phyloP scores from a whole-genome alignment of 768 basidiomycete genomes.

The Hygrophorus pudorinus region DNA sequence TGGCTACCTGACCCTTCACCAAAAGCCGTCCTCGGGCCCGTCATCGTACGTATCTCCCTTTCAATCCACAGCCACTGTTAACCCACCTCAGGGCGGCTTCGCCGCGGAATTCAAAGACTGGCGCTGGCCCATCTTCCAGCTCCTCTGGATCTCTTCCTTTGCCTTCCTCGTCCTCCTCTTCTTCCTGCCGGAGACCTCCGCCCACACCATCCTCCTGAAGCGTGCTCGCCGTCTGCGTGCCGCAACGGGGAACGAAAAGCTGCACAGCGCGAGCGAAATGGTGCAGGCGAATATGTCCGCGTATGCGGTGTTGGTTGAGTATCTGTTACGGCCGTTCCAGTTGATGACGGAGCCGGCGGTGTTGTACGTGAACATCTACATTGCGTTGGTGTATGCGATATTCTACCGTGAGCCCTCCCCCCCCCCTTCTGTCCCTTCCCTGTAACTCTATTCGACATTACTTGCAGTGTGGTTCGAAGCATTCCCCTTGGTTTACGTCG shows the following conservation, averaged over 20 bases:
- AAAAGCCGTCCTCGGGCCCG: constrained; percentile 18
- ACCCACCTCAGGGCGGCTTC: constrained; percentile 19
- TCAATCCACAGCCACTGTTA: background rate
- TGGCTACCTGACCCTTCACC: no score
- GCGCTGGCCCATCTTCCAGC: constrained; percentile 25
- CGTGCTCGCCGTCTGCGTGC: constrained; percentile 21
- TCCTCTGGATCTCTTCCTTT: constrained; percentile 21
- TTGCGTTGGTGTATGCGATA: constrained; percentile 19
- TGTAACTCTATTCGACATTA: constrained; percentile 8
- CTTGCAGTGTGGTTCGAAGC: constrained; percentile 24
- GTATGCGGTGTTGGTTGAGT: constrained; percentile 12
- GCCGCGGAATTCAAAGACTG: constrained; percentile 21
- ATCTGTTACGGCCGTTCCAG: constrained; percentile 20
- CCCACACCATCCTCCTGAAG: constrained; percentile 18
- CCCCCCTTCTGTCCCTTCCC: background rate
- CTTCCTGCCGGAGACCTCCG: constrained; percentile 22
- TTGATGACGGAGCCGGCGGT: constrained; percentile 23
- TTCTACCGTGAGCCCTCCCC: background rate
- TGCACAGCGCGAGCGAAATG: constrained; percentile 18
- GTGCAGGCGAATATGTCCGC: constrained; percentile 11
- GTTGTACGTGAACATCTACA: constrained; percentile 20
- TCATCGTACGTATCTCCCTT: constrained; percentile 8
- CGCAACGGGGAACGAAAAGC: constrained; percentile 18
- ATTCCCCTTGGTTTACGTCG: constrained; percentile 23
- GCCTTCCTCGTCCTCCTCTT: constrained; percentile 18